Evolutionary conservation across 2,329 filamentous ascomycete species (phyloP).

Genomic region (Ceratocystis alfenasii): DNA sequence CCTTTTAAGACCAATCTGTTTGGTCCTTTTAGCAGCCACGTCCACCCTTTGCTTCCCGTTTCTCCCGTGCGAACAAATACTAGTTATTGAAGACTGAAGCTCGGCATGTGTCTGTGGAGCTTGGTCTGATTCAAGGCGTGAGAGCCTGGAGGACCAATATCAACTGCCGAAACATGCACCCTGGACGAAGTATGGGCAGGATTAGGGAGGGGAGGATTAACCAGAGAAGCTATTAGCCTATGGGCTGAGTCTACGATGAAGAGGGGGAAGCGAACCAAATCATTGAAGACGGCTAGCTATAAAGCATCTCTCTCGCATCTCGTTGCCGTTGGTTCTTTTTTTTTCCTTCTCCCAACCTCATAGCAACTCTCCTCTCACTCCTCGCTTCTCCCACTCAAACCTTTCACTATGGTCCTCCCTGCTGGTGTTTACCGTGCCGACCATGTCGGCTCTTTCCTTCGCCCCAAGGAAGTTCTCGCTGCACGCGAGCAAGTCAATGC

Average conservation of each 20-base stretch:
- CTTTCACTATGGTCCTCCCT: constrained; percentile 16
- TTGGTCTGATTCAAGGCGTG: not conserved
- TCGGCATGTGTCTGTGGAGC: constrained; percentile 8
- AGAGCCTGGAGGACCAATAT: not conserved
- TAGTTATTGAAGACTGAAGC: not conserved
- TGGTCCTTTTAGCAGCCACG: not conserved
- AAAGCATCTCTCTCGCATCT: no score
- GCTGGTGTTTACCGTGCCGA: constrained; percentile 22
- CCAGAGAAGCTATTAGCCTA: not conserved
- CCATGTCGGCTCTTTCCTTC: constrained; percentile 21
- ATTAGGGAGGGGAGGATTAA: not conserved
- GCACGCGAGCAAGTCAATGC: constrained; percentile 21
- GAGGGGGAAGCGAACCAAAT: not conserved
- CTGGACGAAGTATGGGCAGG: not conserved
- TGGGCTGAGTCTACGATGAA: not conserved
- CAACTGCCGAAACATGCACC: constrained; percentile 5
- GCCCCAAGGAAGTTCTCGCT: constrained; percentile 18
- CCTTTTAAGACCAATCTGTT: constrained; percentile 1
- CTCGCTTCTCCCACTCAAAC: not conserved
- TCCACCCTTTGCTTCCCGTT: not conserved
- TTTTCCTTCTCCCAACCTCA: not conserved
- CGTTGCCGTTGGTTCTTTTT: not conserved
- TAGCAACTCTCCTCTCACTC: not conserved
- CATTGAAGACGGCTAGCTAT: not conserved
- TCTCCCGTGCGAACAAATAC: not conserved